Evolutionary conservation across 805 yeast genomes (phyloP).

Genomic region (Lipomyces starkeyi): DNA sequence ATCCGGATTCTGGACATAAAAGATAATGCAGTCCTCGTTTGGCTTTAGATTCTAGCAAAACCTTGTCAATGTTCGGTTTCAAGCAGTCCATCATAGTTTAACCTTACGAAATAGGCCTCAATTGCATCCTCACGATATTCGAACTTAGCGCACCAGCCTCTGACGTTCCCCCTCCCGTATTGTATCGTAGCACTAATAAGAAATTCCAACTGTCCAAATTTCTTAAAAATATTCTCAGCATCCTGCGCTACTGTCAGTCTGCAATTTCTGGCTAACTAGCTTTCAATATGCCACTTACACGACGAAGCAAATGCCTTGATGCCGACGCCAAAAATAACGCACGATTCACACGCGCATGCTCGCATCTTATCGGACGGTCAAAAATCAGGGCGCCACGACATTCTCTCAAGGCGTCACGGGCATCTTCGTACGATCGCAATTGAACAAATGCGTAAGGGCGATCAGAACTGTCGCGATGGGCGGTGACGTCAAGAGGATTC

Average conservation of each 20-base stretch:
- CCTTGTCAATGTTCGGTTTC: conserved; percentile 71
- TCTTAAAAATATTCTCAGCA: conserved; percentile 27
- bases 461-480: conserved; percentile 35
- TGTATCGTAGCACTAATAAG: conserved; percentile 29
- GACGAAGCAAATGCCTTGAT: conserved; percentile 13
- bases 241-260: conserved; percentile 19
- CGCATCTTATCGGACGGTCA: conserved; percentile 68
- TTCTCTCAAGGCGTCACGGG: conserved; percentile 35
- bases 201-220: conserved; percentile 34
- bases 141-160: conserved; percentile 73
- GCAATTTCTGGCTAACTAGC: background rate
- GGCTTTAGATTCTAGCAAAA: conserved; percentile 39
- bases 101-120: conserved; percentile 67
- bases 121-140: conserved; percentile 87
- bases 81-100: conserved; percentile 54
- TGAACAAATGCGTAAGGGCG: conserved; percentile 38
- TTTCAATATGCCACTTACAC: conserved; percentile 4
- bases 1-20: conserved; percentile 48
- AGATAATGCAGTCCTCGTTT: conserved; percentile 13
- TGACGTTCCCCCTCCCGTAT: conserved; percentile 26
- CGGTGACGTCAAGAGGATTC: conserved; percentile 37
- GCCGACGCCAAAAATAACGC: conserved; percentile 65
- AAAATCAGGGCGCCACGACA: conserved; percentile 31
- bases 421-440: conserved; percentile 32
- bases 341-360: conserved; percentile 88